A percentile compares a stretch with the other conserved stretches of the same genome.
Evolutionary conservation across 2,329 filamentous ascomycete species (phyloP).

Genomic region (Bipolaris cookei): DNA sequence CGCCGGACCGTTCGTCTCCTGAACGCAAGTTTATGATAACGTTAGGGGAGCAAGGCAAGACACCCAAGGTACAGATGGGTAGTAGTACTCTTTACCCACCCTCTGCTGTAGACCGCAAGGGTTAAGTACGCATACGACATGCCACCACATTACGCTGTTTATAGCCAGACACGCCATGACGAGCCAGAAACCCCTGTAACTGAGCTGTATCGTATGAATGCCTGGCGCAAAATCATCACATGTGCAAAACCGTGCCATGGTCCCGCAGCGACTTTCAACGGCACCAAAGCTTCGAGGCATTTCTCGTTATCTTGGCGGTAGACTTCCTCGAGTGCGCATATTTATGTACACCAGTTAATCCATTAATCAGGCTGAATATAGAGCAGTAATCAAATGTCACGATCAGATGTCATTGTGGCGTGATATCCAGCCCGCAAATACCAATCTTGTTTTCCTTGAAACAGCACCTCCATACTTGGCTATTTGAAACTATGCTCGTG

Average conservation of each 20-base stretch:
- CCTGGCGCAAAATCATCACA: background rate
- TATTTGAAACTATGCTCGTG: background rate
- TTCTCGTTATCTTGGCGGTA: background rate
- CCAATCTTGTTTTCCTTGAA: background rate
- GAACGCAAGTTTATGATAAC: background rate
- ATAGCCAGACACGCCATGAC: background rate
- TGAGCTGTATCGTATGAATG: background rate
- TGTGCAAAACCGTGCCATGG: background rate
- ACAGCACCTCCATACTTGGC: background rate
- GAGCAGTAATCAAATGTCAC: background rate
- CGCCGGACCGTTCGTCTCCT: background rate
- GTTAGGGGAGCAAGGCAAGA: background rate
- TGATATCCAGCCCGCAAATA: background rate
- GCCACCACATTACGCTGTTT: background rate
- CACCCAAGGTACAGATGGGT: background rate
- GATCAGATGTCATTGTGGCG: slow-evolving; percentile 3
- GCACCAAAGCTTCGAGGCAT: slow-evolving; percentile 1
- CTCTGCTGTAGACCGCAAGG: background rate
- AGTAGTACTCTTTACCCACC: background rate
- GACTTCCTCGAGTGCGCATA: slow-evolving; percentile 2
- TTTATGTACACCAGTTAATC: slow-evolving; percentile 7
- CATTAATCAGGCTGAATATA: background rate
- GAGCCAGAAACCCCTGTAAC: background rate
- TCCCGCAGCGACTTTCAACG: slow-evolving; percentile 5
- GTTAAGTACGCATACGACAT: background rate